phyloP scores from a whole-genome alignment of 345 rosid species.

The Gossypium mustelinum region DNA sequence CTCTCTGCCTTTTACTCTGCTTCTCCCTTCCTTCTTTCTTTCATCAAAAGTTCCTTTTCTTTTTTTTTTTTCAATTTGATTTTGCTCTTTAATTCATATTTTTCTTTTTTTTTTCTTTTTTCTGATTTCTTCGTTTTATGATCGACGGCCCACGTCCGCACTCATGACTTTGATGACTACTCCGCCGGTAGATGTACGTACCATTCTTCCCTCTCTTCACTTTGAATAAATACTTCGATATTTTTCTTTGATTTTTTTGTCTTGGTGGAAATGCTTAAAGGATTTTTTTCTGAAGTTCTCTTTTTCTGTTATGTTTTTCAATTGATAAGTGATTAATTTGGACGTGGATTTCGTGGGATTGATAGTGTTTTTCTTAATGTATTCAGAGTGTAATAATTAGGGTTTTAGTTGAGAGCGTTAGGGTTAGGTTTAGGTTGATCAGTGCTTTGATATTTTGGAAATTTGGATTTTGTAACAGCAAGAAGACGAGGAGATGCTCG shows the following conservation, averaged over 20 bases:
- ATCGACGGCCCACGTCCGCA: conserved; percentile 33
- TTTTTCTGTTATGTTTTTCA: conserved; percentile 18
- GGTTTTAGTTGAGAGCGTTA: conserved; percentile 14
- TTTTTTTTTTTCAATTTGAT: not conserved
- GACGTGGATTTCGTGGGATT: conserved; percentile 21
- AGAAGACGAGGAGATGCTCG: conserved; percentile 51
- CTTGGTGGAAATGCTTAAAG: not conserved
- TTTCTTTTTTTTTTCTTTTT: not conserved
- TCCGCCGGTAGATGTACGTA: conserved; percentile 65
- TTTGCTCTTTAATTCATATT: conserved; percentile 8
- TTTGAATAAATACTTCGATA: not conserved
- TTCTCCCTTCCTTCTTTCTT: conserved; percentile 1
- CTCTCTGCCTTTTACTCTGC: conserved; percentile 13
- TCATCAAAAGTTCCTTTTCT: not conserved
- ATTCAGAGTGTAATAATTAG: conserved; percentile 16
- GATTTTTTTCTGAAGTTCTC: not conserved
- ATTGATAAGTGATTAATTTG: conserved; percentile 20
- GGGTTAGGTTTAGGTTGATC: conserved; percentile 12
- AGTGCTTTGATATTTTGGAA: conserved; percentile 8
- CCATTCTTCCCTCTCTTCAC: conserved; percentile 13
- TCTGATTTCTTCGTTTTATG: conserved; percentile 24
- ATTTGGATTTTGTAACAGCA: conserved; percentile 36
- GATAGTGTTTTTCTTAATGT: not conserved
- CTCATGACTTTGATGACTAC: conserved; percentile 85
- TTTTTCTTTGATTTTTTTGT: conserved; percentile 4